A percentile compares a stretch with the other conserved stretches of the same genome.
phyloP scores from a whole-genome alignment of 305 asterid genomes.

The Fraxinus sp. region DNA sequence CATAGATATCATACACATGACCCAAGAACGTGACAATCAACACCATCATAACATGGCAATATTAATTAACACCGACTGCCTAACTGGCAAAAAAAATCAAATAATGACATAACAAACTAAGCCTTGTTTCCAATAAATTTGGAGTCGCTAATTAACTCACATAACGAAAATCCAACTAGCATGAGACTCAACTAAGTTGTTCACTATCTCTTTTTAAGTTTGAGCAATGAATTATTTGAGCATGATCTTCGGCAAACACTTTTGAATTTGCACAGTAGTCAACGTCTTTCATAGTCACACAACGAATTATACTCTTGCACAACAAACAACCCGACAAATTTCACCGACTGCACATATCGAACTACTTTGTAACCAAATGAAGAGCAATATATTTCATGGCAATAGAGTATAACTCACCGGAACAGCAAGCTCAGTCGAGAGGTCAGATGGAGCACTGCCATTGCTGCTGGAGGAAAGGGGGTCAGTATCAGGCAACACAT shows the following conservation, averaged over 20 bases:
- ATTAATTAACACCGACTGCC: not conserved
- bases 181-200: not conserved
- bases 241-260: not conserved
- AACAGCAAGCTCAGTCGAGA: slow-evolving; percentile 75
- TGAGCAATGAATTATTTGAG: not conserved
- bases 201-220: not conserved
- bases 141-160: not conserved
- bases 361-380: not conserved
- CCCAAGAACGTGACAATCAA: not conserved
- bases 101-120: not conserved
- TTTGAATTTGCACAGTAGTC: not conserved
- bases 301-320: not conserved
- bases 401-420: slow-evolving; percentile 55
- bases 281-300: not conserved
- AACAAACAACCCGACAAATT: too few relatives aligned
- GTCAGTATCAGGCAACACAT: slow-evolving; percentile 48
- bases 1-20: not conserved
- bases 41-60: not conserved
- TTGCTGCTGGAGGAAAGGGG: slow-evolving; percentile 48
- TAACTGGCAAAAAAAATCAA: not conserved
- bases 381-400: not conserved
- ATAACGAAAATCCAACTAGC: not conserved
- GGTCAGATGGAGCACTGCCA: slow-evolving; percentile 45
- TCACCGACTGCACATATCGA: not conserved
- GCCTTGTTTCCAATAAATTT: not conserved